phyloP scores from a whole-genome alignment of 768 basidiomycete genomes.

The Lentinula sp. region DNA sequence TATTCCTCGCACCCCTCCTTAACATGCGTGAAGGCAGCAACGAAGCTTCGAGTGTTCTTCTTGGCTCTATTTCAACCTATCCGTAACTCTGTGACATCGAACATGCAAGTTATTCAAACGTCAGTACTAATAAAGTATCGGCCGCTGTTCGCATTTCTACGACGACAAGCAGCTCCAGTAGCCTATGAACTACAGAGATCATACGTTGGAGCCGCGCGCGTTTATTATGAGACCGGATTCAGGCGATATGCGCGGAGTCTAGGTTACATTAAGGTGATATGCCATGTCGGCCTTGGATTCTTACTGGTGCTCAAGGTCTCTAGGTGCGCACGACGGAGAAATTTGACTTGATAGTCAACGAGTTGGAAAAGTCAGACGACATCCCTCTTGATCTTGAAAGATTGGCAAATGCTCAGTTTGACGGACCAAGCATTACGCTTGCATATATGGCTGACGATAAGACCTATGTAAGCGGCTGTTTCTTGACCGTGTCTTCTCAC shows the following conservation, averaged over 20 bases:
- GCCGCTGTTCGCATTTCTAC: conserved; percentile 78
- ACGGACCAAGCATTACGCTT: conserved; percentile 75
- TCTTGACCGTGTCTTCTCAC: background rate
- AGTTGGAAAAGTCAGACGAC: conserved; percentile 32
- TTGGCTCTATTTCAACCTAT: conserved; percentile 79
- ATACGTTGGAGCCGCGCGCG: conserved; percentile 75
- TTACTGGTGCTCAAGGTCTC: background rate
- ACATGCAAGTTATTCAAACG: conserved; percentile 90
- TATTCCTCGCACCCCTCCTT: background rate
- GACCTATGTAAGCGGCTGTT: conserved; percentile 59
- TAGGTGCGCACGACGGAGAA: conserved; percentile 69
- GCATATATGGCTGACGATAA: conserved; percentile 91
- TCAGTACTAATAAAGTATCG: conserved; percentile 80
- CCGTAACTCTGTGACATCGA: conserved; percentile 76
- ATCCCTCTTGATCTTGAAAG: conserved; percentile 43
- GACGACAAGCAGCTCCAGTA: conserved; percentile 73
- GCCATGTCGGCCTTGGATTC: background rate
- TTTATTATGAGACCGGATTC: conserved; percentile 96
- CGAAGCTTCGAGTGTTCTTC: conserved; percentile 85
- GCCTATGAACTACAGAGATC: conserved; percentile 86
- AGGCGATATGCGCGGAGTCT: conserved; percentile 83
- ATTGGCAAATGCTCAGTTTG: conserved; percentile 62
- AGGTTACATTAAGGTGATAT: conserved; percentile 64
- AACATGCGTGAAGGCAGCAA: conserved; percentile 58
- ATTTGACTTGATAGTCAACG: conserved; percentile 52